A percentile compares a stretch with the other conserved stretches of the same genome.
Conservation (phyloP, 23 red algal genomes). For the Agarophyton chilense region DNA sequence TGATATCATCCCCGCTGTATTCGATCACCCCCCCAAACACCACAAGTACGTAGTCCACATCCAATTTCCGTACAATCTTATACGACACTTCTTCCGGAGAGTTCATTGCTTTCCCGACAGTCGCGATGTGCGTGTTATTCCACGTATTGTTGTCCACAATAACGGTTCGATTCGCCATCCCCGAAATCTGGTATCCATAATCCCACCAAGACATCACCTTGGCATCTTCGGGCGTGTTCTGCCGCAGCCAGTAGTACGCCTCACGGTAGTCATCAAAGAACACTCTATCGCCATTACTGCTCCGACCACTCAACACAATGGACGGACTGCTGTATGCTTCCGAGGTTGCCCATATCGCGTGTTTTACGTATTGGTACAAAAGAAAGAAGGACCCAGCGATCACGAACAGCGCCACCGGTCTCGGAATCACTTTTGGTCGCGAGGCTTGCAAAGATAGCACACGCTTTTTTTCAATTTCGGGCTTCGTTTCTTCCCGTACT, state of each 20-base stretch:
- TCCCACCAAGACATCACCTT: conserved; percentile 99
- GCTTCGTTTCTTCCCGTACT: neutral
- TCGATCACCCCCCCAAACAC: conserved; percentile 95
- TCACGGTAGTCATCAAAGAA: conserved; percentile 98
- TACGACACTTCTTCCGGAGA: conserved; percentile 87
- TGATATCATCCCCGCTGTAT: conserved; percentile 97
- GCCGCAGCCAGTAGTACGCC: conserved; percentile 98
- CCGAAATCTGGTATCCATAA: conserved; percentile 99
- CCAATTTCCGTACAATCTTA: conserved; percentile 87
- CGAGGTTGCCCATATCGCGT: conserved; percentile 86
- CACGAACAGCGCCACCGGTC: conserved; percentile 54
- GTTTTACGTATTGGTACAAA: conserved; percentile 76
- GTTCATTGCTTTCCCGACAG: conserved; percentile 94
- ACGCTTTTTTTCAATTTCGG: neutral
- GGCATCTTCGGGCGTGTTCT: conserved; percentile 86
- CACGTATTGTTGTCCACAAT: conserved; percentile 99
- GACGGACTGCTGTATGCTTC: conserved; percentile 92
- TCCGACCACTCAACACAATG: conserved; percentile 75
- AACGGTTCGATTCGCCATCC: conserved; percentile 93
- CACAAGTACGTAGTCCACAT: conserved; percentile 98
- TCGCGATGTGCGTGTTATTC: conserved; percentile 99
- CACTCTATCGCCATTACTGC: conserved; percentile 72
- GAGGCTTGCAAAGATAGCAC: neutral
- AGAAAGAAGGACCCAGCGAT: conserved; percentile 59
- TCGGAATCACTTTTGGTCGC: conserved; percentile 25